A percentile compares a stretch with the other conserved stretches of the same genome.
Conservation (phyloP, 2,329 filamentous ascomycete species). For the Scedosporium dehoogii region DNA sequence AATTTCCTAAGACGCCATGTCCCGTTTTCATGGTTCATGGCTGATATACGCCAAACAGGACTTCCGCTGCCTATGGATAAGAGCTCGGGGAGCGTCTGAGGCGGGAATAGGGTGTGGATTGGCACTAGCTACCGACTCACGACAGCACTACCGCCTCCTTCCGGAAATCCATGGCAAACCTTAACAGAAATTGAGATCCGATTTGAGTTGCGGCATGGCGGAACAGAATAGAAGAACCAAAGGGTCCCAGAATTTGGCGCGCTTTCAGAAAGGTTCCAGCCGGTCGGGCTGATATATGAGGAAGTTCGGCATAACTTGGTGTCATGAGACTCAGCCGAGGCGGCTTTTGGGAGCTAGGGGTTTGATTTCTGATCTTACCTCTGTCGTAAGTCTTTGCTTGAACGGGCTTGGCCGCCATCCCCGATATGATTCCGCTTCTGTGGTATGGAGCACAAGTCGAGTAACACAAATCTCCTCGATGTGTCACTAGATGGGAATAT, state of each 20-base stretch:
- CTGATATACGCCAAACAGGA: background rate
- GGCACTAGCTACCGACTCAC: too few relatives aligned
- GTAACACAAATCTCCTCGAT: too few relatives aligned
- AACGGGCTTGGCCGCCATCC: too few relatives aligned
- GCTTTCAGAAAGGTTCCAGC: background rate
- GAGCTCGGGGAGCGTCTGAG: background rate
- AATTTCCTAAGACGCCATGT: background rate
- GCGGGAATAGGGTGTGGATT: background rate
- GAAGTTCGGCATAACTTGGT: background rate
- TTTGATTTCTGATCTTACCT: too few relatives aligned
- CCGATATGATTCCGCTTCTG: too few relatives aligned
- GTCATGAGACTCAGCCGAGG: background rate
- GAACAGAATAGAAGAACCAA: background rate
- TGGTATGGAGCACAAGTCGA: too few relatives aligned
- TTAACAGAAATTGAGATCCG: background rate
- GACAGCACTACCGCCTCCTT: too few relatives aligned
- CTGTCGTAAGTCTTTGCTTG: too few relatives aligned
- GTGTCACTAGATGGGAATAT: too few relatives aligned
- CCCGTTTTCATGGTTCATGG: background rate
- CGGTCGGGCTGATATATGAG: background rate
- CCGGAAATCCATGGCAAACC: background rate
- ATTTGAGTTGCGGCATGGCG: background rate
- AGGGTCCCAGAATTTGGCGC: background rate
- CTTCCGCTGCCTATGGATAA: background rate
- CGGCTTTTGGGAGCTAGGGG: too few relatives aligned